phyloP scores from a whole-genome alignment of 2,329 filamentous ascomycete species.

The Lachnellula hyalina region DNA sequence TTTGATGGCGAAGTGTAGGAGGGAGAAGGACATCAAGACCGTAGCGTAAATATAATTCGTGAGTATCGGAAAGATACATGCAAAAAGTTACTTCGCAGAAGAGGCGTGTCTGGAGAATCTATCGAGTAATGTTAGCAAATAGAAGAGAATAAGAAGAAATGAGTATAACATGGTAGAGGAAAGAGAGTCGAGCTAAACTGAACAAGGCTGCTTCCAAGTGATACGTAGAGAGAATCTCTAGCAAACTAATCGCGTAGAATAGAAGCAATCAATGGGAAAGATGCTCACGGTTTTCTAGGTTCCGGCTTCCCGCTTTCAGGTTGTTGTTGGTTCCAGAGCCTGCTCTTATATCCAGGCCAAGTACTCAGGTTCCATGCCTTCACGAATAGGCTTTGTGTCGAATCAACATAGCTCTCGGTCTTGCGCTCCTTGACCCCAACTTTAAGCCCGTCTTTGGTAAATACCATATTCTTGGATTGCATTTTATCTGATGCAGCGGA shows the following conservation, averaged over 20 bases:
- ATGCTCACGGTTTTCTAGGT: slow-evolving; percentile 27
- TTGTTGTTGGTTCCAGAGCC: slow-evolving; percentile 32
- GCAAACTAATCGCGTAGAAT: neutral
- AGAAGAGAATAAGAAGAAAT: neutral
- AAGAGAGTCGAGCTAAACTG: neutral
- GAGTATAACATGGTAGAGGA: no score
- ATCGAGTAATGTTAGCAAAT: neutral
- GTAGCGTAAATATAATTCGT: neutral
- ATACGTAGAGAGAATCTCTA: neutral
- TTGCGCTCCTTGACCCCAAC: slow-evolving; percentile 66
- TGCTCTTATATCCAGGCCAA: slow-evolving; percentile 32
- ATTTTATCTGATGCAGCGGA: slow-evolving; percentile 62
- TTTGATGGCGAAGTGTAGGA: neutral
- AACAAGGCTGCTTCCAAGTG: neutral
- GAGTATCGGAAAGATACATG: no score
- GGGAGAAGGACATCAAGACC: neutral
- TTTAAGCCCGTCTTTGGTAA: slow-evolving; percentile 68
- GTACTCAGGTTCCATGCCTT: slow-evolving; percentile 57
- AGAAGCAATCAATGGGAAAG: neutral
- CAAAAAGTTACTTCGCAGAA: neutral
- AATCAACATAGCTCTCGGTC: slow-evolving; percentile 67
- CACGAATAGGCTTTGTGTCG: slow-evolving; percentile 63
- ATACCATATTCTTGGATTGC: slow-evolving; percentile 69
- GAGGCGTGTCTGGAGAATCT: neutral
- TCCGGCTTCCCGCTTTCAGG: slow-evolving; percentile 23